Base-by-base conservation (phyloP, 192 early-diverging fungal species). In the Cetraspora pellucida region DNA sequence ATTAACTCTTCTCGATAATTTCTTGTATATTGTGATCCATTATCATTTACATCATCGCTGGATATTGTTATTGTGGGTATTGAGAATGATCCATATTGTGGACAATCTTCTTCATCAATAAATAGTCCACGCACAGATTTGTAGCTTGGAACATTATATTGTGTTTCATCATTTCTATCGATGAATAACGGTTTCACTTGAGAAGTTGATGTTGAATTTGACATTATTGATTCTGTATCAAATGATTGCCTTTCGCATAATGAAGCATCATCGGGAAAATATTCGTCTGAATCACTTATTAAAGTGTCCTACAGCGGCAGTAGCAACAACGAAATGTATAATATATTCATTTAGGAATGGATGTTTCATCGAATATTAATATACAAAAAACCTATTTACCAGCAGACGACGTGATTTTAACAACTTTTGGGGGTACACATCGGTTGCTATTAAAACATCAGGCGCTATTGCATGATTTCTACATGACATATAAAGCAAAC, bases 391-490 rank as follows among this genome's bases (percentile, higher is more conserved):
- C 4, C 8, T 27, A 58, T 46, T 30, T 75, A 83, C 82, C 82
- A 83, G 64, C 6, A 83, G 50, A 2, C 78, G 54, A 3, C 77
- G 77, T 25, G 68, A 79, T 55, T 77, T 81, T 60, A 81, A 74
- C 72, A 83, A 57, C n/a, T 80, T 75, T 59, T 83, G 82, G 10
- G 82, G 80, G 72, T 81, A 83, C 46, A 83, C 74, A 65, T 81
- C 82, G 9, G 82, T 79, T 6, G 63, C 78, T 4, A 83, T 57
- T 14, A 83, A 59, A 16, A 81, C 80, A 75, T 83, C 82, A 28
- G 80, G 72, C 46, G 65, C 57, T 23, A 63, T 73, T 44, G 78
- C 82, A 52, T 79, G 59, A 47, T 83, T 83, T 17, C 78, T 70
- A 31, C 82, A 80, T 59, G 78, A 54, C 27, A 83, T 78, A 52